Evolutionary conservation across 176 grass and related monocot species (phyloP), one percentile per base, ranked within the genome.

Genomic region (Puya raimondii): DNA sequence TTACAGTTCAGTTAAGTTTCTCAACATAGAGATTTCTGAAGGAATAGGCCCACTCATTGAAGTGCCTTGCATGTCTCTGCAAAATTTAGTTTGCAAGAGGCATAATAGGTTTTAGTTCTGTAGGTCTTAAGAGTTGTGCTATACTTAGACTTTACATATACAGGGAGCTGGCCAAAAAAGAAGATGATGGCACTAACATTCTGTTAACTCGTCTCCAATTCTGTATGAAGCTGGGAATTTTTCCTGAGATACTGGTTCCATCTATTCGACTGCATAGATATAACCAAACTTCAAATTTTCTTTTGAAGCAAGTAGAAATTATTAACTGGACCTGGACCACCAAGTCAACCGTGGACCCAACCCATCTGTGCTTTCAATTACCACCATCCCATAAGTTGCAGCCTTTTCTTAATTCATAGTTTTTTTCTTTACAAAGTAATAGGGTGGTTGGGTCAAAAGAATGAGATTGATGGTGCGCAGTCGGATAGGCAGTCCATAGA

Each of bases 1-100:
- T 63, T 91, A 91, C 89, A 91, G 70, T 75, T 91, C 89, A 74
- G 89, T 91, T 73, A 91, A 91, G 74, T 91, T 91, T 14, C 66
- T 82, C 68, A 88, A 79, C 70, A 58, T 50, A 69, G 79, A 80
- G 80, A 91, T 88, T 78, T 73, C 77, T 77, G 72, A 68, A 57
- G 85, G 89, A 76, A 91, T 85, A 76, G 89, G 89, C 11, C 89
- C 85, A 61, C 66, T 82, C 82, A 88, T 85, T 51, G 68, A 74
- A 50, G 89, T 91, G 76, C 89, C 89, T 80, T 91, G 89, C 85
- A 91, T 91, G 63, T 91, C 89, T 52, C 89, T 91, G 64, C 5
- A 76, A 80, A 80, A 72, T 70, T 54, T 78, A 23, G 17, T 61
- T 47, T 72, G 51, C 58, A 25, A 65, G 49, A 58, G 48, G 53